Evolutionary conservation across 257 asterid species (phyloP), one percentile per base, ranked within the genome.

Genomic region (Osmanthus fragrans): DNA sequence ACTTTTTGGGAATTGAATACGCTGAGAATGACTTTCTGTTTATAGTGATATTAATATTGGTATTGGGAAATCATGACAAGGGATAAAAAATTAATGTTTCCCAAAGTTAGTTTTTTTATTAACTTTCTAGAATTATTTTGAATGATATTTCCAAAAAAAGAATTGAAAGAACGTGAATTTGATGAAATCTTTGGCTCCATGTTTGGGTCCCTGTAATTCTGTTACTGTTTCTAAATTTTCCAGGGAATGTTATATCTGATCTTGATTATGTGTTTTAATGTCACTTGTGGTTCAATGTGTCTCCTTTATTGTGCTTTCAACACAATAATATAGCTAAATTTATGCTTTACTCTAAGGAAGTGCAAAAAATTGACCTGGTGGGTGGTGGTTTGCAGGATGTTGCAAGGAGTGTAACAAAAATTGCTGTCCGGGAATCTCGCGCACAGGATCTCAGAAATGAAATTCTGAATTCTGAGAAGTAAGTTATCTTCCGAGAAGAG

Each of bases 361-460:
- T 63, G 72, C 71, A 54, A 71, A 72, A 78, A 60, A 54, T 66
- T 71, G 39, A 73, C 70, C 15, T n/a, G 39, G 19, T 67, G 34
- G 8, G 83, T 25, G 27, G 27, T 25, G 27, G 27, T 25, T 80
- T 82, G 21, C 92, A 96, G 99, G 99, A 96, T 86, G 96, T 92
- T 64, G 88, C 27, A 25, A 25, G 27, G 27, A 25, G 27, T 25
- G 27, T 25, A 25, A 25, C 27, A 25, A 25, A 25, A 80, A 64
- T 92, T 82, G 92, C 92, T 19, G 91, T 93, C 75, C 86, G 93
- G 81, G 97, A 92, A 85, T 83, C 97, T 56, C 97, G 94, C 25
- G 96, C 98, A 0, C 92, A 89, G 80, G 99, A 93, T 88, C 92
- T 96, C 40, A 86, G 97, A 86, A 92, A 93, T 77, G 98, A 96